Base-by-base conservation (phyloP, 208 protist species). In the Trypanosoma brucei region DNA sequence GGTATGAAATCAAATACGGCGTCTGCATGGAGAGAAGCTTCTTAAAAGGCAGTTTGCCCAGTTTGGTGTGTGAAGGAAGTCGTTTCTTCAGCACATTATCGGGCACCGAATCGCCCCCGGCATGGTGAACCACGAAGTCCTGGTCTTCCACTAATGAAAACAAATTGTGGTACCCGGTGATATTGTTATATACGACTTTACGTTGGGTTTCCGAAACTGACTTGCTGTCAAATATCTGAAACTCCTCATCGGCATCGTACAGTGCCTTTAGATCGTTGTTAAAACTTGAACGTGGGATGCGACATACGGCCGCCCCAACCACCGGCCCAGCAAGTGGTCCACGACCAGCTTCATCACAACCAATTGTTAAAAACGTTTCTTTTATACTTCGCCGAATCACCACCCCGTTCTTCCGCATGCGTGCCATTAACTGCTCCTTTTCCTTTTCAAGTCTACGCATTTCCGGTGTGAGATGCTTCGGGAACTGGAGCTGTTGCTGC, bases 201-300 rank as follows among this genome's bases (percentile, higher is more conserved):
- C 86, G 79, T 61, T 95, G 82, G 35, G 62, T 61, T 72, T 92
- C 80, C 40, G 84, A 83, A 2, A 92, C 67, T 9, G 77, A 88
- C 72, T 95, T 93, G 68, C 86, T 95, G 55, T 95, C 89, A 62
- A 91, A 89, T 48, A 95, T 91, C 44, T 88, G 86, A 61, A 95
- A 91, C 70, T 88, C 79, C 76, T 93, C 89, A 13, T 62, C 48
- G 14, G 69, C 76, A 46, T 92, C 74, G 64, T 93, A 95, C 51
- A 95, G 71, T 33, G 76, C 60, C 14, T 83, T 71, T 39, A 84
- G 83, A 13, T 83, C 77, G 63, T 92, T 95, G 78, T 95, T 92
- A 65, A 95, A 95, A 72, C 86, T 93, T 0, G 86, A 93, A 34
- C 86, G 68, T 3, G 89, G 89, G 14, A 95, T 68, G 39, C 89